Base-by-base conservation (phyloP, 1,139 yeast species). In the Lizanozyma gosingica region DNA sequence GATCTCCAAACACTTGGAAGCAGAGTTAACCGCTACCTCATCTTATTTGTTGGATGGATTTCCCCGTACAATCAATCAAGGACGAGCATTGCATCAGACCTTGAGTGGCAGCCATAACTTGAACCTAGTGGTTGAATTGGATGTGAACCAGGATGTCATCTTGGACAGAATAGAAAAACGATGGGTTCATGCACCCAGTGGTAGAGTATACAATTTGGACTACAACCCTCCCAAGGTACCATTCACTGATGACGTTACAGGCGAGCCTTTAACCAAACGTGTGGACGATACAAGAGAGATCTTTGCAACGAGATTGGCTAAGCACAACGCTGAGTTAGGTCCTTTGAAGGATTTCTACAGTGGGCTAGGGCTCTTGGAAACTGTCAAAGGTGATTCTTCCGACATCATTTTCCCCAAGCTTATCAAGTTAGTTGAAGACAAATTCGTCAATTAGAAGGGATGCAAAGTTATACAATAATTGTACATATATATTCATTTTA, bases 31-130 rank as follows among this genome's bases (percentile, higher is more conserved):
- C 37, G 40, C 60, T 1, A 43, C 59, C 3, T 50, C 79, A 1
- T 65, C 78, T 11, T 88, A 95, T 88, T 64, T 90, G 27, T 66
- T 90, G 41, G 97, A 90, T 56, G 97, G 97, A 37, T 90, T 88
- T 55, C 97, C 97, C 2, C 67, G 97, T 45, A 90, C 94, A 0
- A 57, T 65, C 17, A 62, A 62, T 2, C 97, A 90, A 59, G 97
- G 96, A 0, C 53, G 59, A 29, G 70, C 69, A 4, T 63, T 90
- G 36, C 78, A 78, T 42, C 47, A 54, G 15, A 70, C 72, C 8
- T 63, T 88, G 39, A 48, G 60, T 9, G 46, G 60, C 27, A 46
- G 61, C 1, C 60, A 80, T 1, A 56, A 62, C 14, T 58, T 88
- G 42, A 87, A 85, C 53, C 56, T 83, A 47, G 95, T 88, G 14